Evolutionary conservation across 1,139 yeast genomes (phyloP).

Genomic region (Hanseniaspora sp.): DNA sequence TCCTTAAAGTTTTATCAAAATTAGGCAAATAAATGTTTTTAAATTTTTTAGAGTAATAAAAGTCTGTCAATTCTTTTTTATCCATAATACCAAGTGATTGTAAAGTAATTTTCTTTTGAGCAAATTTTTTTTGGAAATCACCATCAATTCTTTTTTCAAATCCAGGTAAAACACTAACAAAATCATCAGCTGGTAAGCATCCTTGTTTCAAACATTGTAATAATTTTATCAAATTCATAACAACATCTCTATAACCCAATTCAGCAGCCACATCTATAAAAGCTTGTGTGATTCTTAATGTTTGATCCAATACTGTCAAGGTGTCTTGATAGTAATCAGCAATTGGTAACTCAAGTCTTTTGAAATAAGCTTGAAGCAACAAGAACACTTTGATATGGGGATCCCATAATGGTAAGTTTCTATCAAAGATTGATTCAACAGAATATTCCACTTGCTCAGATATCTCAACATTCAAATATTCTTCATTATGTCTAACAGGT

Average conservation of each 20-base stretch:
- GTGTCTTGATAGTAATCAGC: slow-evolving; percentile 95
- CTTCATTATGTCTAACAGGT: slow-evolving; percentile 93
- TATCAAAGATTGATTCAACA: slow-evolving; percentile 35
- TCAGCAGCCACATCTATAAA: slow-evolving; percentile 84
- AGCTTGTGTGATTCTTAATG: slow-evolving; percentile 87
- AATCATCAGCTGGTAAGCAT: slow-evolving; percentile 72
- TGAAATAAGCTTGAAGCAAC: slow-evolving; percentile 76
- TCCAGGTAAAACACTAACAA: slow-evolving; percentile 65
- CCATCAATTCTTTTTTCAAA: slow-evolving; percentile 30
- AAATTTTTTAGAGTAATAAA: slow-evolving; percentile 19
- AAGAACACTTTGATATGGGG: slow-evolving; percentile 89
- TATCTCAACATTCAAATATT: slow-evolving; percentile 79
- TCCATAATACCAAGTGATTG: slow-evolving; percentile 18
- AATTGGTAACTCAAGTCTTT: slow-evolving; percentile 75
- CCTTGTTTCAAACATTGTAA: slow-evolving; percentile 89
- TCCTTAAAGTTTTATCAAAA: slow-evolving; percentile 18
- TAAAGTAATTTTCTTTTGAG: neutral
- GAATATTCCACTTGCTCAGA: slow-evolving; percentile 71
- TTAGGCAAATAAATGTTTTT: slow-evolving; percentile 5
- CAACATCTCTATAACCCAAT: slow-evolving; percentile 56
- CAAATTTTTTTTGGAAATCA: slow-evolving; percentile 9
- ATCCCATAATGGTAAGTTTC: slow-evolving; percentile 66
- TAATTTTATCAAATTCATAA: slow-evolving; percentile 47
- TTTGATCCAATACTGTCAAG: slow-evolving; percentile 82
- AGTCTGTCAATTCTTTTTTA: slow-evolving; percentile 18